Base-by-base conservation (phyloP, 495 filamentous ascomycete species). In the Trypethelium eluteriae region DNA sequence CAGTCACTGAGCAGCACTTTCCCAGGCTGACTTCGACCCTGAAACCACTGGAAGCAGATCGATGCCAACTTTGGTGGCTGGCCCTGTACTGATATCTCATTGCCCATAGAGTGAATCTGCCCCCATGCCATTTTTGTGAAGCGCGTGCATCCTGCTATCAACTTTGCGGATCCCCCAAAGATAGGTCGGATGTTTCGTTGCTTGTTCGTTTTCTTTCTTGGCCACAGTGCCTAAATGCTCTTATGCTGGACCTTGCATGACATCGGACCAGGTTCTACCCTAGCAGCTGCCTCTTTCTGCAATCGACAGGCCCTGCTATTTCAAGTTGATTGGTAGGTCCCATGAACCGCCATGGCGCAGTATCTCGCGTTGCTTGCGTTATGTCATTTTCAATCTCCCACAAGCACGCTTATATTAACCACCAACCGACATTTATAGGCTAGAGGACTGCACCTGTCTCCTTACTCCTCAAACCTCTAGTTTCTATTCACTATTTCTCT, bases 271-370 rank as follows among this genome's bases (percentile, higher is more conserved):
- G 53, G 25, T 14, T 7, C 53, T 35, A 4, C 53, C 53, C 32
- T 59, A 32, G 36, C 53, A 59, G 53, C 53, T 59, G n/a, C 53
- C 53, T 59, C 14, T 59, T 59, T 59, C 25, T 36, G 53, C 32
- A 59, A 59, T 36, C 5, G 53, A 35, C 53, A 34, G 32, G 53
- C 6, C 10, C 36, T 59, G 53, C n/a, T 36, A 59, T 59, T 14
- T 59, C 53, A 36, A 59, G 5, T 36, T 59, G 53, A 59, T 59
- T 59, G 53, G 53, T 36, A 34, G 32, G 53, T 34, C 25, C 36
- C 6, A 36, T 59, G 18, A 59, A 59, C 53, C 14, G 5, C 32
- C 11, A 53, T 36, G 2, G 32, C 32, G 53, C 53, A 14, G 11
- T 35, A 59, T 59, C 53, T 59, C 53, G 53, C 53, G 36, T 59